Evolutionary conservation across 331 rosid species (phyloP).

Genomic region (Dryas integrifolia): DNA sequence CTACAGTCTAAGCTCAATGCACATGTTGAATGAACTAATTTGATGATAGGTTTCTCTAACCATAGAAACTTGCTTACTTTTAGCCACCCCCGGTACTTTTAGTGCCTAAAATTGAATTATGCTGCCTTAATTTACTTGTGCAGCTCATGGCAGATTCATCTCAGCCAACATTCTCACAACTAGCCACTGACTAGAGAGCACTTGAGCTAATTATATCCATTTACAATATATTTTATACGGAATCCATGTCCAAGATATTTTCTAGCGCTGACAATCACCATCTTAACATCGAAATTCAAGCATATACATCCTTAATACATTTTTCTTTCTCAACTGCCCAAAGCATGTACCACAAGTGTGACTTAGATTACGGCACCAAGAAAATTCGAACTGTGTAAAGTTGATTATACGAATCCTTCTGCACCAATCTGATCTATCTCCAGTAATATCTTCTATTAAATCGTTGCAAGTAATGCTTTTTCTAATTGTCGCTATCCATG

Average conservation of each 20-base stretch:
- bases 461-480: not conserved
- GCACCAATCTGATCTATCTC: not conserved
- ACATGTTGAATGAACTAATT: not conserved
- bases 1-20: not conserved
- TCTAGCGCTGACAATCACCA: slow-evolving; percentile 1
- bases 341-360: not conserved
- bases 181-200: slow-evolving; percentile 10
- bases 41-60: not conserved
- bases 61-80: not conserved
- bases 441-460: not conserved
- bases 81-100: not conserved
- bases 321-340: slow-evolving; percentile 11
- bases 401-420: not conserved
- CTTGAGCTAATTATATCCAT: not conserved
- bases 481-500: not conserved
- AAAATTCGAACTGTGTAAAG: not conserved
- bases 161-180: slow-evolving; percentile 20
- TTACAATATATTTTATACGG: not conserved
- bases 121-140: not conserved
- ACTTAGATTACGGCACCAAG: too few relatives aligned
- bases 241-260: slow-evolving; percentile 1
- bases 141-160: not conserved
- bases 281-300: not conserved
- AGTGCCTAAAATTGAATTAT: not conserved
- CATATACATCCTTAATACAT: not conserved